Base-by-base conservation (phyloP, 441 rosid genomes). In the Rhodomyrtus psidioides region DNA sequence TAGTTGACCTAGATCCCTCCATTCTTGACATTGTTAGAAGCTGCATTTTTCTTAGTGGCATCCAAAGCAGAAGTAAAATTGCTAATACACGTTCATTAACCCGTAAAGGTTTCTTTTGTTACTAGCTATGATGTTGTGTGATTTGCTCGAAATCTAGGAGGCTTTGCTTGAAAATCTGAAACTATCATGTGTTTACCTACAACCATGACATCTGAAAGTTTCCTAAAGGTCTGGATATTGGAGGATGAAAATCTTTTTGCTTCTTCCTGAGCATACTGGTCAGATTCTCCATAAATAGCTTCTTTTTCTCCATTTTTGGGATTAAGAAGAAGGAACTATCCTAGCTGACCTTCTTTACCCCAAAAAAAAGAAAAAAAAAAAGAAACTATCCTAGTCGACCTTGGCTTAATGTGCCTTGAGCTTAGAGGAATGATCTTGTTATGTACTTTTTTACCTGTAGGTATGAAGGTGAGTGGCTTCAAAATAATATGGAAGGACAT, bases 381-480 rank as follows among this genome's bases (percentile, higher is more conserved):
- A 21, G 16, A n/a, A 70, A 70, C 49, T 70, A 39, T 70, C 79
- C 51, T 21, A 39, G 49, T 70, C 13, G 15, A 39, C 49, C 2
- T 21, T 39, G 79, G 79, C 79, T 10, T 70, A 70, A 39, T 21
- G 79, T 21, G 27, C 79, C 79, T 39, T 21, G 42, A 21, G 79
- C 5, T 39, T 7, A 26, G 79, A 70, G 9, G 79, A 70, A 70
- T 70, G 79, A 70, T 39, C 24, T 56, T 81, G 70, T 65, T 28
- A 15, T 75, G 46, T 14, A 42, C 57, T 83, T 56, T 82, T 46
- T 83, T 75, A 83, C 57, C 46, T 74, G 27, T 88, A 96, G 99
- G 92, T 96, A 96, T 88, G 99, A 95, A 92, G 99, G 99, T 87
- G 99, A 95, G 91, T 94, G 98, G 99, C 94, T 94, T 83, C 96